Percentiles rank a stretch among this genome's conserved stretches.
Conservation (phyloP, 2,329 filamentous ascomycete genomes). For the Coniochaeta ligniaria region DNA sequence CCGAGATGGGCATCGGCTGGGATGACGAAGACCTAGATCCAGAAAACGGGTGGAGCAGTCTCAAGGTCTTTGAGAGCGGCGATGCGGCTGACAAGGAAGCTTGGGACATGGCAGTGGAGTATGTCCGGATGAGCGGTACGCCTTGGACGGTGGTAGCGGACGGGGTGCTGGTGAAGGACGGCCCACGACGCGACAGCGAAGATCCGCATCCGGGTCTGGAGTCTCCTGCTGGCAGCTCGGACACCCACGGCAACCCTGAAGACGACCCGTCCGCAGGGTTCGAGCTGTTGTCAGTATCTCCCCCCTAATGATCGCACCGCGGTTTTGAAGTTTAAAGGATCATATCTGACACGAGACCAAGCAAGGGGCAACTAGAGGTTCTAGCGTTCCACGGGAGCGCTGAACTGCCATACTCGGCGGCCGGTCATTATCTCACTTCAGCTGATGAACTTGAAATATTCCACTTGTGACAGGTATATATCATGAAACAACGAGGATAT, state of each 20-base stretch:
- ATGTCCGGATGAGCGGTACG: slow-evolving; percentile 25
- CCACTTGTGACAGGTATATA: background rate
- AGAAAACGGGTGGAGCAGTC: slow-evolving; percentile 28
- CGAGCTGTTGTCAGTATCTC: slow-evolving; percentile 1
- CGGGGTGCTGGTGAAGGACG: slow-evolving; percentile 33
- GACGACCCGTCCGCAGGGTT: background rate
- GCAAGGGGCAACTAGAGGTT: slow-evolving; percentile 1
- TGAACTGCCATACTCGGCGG: background rate
- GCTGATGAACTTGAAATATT: background rate
- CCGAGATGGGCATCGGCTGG: slow-evolving; percentile 2
- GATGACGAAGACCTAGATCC: background rate
- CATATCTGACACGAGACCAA: background rate
- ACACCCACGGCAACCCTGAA: background rate
- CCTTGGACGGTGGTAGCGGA: slow-evolving; percentile 36
- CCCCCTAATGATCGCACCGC: background rate
- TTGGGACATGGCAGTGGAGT: slow-evolving; percentile 37
- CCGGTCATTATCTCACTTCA: background rate
- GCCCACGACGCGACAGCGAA: background rate
- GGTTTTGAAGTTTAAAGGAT: background rate
- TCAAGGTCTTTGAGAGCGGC: slow-evolving; percentile 42
- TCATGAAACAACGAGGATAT: background rate
- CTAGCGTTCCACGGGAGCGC: background rate
- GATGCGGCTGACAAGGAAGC: slow-evolving; percentile 36
- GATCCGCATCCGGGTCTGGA: background rate
- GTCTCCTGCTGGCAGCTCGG: background rate